Evolutionary conservation across 1,284 basidiomycete genomes (phyloP), one percentile per base, ranked within the genome.

Genomic region (Microbotryum lychnidis-dioicae): DNA sequence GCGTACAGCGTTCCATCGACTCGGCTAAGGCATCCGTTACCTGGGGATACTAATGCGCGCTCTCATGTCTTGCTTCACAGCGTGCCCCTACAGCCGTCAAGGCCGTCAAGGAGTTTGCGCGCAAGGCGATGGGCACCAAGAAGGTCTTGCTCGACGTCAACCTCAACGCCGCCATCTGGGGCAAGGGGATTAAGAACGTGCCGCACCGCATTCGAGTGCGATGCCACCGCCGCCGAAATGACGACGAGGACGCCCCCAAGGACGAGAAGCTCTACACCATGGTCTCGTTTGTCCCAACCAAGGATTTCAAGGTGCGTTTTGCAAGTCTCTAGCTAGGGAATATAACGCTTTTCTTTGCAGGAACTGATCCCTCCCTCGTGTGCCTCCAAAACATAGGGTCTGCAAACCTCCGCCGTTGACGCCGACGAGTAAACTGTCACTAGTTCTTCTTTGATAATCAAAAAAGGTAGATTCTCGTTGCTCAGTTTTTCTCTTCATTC

Each of bases 251-350:
- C 58, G 66, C 66, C n/a, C 20, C 21, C 48, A 58, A 55, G 47
- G 64, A 93, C 81, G 92, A 97, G 82, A 96, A 94, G 81, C 85
- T 97, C 62, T 96, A 82, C 83, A 93, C 91, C 56, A 89, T 91
- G 75, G 92, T 88, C 67, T 84, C 83, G 65, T 83, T 87, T 74
- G 86, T 96, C 67, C 80, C 83, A 58, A 77, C 81, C 52, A 81
- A 69, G 57, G 75, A 72, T 58, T 92, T 91, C 86, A 92, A 93
- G 86, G 89, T 42, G 16, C 37, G 37, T 42, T 2, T 42, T 84
- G 62, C 62, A 83, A 74, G 23, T 18, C 44, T n/a, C n/a, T 29
- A 31, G 18, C 51, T 44, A 3, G 21, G 29, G 29, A 31, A 31
- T 9, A 31, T 7, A 52, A 12, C 56, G 31, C 25, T n/a, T 27